Percentiles rank a stretch among this genome's conserved stretches.
Conservation (phyloP, 768 basidiomycete genomes). For the Sarcodon aspratus region DNA sequence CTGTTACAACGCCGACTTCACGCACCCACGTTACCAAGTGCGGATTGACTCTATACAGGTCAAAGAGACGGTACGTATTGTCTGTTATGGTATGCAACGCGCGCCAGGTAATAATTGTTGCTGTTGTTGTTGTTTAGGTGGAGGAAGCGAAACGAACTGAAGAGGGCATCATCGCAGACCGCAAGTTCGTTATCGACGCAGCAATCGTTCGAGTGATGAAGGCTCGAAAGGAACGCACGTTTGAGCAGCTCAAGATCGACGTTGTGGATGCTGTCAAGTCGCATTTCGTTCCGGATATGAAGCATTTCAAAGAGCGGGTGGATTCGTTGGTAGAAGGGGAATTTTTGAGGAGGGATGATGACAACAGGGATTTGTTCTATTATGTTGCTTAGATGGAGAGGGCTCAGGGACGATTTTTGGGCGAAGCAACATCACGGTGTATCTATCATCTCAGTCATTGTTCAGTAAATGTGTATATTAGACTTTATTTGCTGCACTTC, state of each 20-base stretch:
- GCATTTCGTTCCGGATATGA: slow-evolving; percentile 80
- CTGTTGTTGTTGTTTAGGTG: slow-evolving; percentile 32
- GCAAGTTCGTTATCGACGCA: slow-evolving; percentile 79
- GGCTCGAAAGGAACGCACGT: slow-evolving; percentile 70
- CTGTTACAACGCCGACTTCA: slow-evolving; percentile 72
- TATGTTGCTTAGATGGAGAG: slow-evolving; percentile 55
- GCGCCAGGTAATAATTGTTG: slow-evolving; percentile 1
- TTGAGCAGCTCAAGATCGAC: slow-evolving; percentile 70
- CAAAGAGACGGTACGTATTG: slow-evolving; percentile 66
- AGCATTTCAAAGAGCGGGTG: slow-evolving; percentile 77
- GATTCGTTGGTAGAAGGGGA: slow-evolving; percentile 77
- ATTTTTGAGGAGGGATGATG: slow-evolving; percentile 70
- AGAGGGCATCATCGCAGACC: slow-evolving; percentile 75
- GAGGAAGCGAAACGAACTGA: slow-evolving; percentile 84
- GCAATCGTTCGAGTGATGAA: slow-evolving; percentile 98
- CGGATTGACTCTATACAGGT: slow-evolving; percentile 96
- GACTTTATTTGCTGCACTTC: no score
- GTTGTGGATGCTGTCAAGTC: slow-evolving; percentile 81
- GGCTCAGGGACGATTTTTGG: no score
- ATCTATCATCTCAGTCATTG: no score
- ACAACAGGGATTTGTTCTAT: slow-evolving; percentile 58
- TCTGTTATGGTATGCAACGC: neutral
- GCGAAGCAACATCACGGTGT: no score
- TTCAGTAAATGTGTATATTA: no score
- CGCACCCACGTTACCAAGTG: slow-evolving; percentile 65